Evolutionary conservation across 1,284 basidiomycete species (phyloP).

Genomic region (Chalciporus sp.): DNA sequence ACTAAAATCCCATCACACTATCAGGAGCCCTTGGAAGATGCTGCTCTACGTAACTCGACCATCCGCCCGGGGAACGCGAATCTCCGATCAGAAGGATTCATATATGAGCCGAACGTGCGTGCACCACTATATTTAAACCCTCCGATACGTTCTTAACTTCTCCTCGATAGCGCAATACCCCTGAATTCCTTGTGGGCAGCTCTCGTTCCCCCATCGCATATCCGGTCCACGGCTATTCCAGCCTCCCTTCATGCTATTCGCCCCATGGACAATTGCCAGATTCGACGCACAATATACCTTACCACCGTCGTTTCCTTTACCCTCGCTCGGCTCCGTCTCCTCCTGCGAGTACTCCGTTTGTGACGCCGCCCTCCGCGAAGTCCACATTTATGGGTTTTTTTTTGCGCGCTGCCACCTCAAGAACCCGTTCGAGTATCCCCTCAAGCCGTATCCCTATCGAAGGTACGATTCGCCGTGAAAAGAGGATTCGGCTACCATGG

Average conservation of each 20-base stretch:
- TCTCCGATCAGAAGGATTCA: conserved; percentile 22
- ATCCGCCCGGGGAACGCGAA: neutral
- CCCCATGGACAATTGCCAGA: conserved; percentile 1
- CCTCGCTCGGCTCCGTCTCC: conserved; percentile 24
- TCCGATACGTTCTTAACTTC: conserved; percentile 1
- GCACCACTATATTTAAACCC: neutral
- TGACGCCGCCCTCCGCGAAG: conserved; percentile 21
- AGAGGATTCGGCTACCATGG: conserved; percentile 36
- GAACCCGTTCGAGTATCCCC: conserved; percentile 20
- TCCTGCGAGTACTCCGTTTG: conserved; percentile 10
- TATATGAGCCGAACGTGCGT: conserved; percentile 32
- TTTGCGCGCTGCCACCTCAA: conserved; percentile 27
- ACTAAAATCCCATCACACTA: conserved; percentile 6
- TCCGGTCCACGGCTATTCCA: conserved; percentile 32
- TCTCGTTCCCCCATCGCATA: conserved; percentile 36
- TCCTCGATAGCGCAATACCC: conserved; percentile 22
- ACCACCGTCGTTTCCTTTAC: conserved; percentile 10
- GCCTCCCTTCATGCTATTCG: conserved; percentile 20
- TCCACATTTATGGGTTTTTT: conserved; percentile 31
- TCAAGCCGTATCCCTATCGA: conserved; percentile 24
- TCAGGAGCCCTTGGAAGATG: conserved; percentile 13
- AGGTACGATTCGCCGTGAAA: conserved; percentile 27
- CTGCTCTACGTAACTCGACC: neutral
- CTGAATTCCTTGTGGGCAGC: conserved; percentile 35
- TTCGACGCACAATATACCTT: conserved; percentile 7